Base-by-base conservation (phyloP, 768 basidiomycete species). In the Pleurotus citrinopileatus region DNA sequence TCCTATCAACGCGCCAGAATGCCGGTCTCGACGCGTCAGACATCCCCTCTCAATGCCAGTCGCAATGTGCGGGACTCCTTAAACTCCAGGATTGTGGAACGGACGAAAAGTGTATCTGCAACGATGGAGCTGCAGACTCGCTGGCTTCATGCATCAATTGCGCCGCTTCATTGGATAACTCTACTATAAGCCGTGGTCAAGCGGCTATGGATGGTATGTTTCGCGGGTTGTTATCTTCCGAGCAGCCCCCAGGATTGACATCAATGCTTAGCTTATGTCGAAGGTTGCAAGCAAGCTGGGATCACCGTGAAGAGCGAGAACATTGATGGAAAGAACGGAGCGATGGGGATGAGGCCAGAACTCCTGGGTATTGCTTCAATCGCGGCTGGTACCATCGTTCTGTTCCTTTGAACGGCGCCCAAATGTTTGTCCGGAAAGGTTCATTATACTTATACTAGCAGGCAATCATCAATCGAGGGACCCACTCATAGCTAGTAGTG, bases 271-370 rank as follows among this genome's bases (percentile, higher is more conserved):
- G 48, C 19, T 15, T 51, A 51, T 23, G 32, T 19, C 17, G 48
- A 36, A 6, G 8, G 3, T 19, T 51, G 48, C 48, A 51, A 51
- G 48, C 9, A 51, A 37, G 48, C 48, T 12, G 48, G 15, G n/a
- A 13, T 23, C 13, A 15, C 48, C 4, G 48, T 51, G n/a, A 51
- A 51, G 34, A 51, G 48, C 34, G 17, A 36, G 20, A 51, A 51
- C 17, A 19, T 51, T 20, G 28, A 6, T 28, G 45, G 25, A 15
- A 47, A 29, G 19, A 51, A 51, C 22, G 29, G 48, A 9, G 48
- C 13, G 9, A 17, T 51, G n/a, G 48, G 19, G 4, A 10, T 37
- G 3, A 15, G 19, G 25, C 48, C 48, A 3, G 34, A 12, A 15
- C 12, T 51, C 9, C 22, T 51, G 48, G 48, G 48, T 15, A 26